Evolutionary conservation across 306 rosid genomes (phyloP), one percentile per base, ranked within the genome.

Genomic region (Cotoneaster glaucophyllus): DNA sequence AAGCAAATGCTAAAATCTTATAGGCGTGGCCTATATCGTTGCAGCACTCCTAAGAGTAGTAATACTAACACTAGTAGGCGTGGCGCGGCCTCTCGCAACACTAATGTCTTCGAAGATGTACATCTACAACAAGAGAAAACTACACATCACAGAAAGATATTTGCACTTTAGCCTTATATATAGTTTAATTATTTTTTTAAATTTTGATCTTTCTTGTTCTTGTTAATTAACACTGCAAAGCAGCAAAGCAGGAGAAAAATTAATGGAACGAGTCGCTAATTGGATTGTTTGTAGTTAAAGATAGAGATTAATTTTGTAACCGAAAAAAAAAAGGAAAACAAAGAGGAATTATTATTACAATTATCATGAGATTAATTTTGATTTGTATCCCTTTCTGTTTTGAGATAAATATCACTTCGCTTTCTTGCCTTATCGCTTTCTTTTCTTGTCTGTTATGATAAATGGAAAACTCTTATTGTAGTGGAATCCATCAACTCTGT

Each of bases 1-100:
- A 82, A 83, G 79, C 52, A 78, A 59, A 73, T 73, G 70, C 1
- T 80, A 29, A 79, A 85, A 28, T 79, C 85, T 65, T 69, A 44
- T 28, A 71, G 85, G 57, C 79, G 45, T 12, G 67, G 41, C 13
- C 65, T 68, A 21, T 13, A 65, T 53, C 29, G 21, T 73, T 73
- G 77, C 77, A 61, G 45, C 75, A 73, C 22, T 12, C 65, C 41
- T n/a, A 59, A 37, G 52, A 54, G 74, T 43, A 43, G 54, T 48
- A 48, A 48, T n/a, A 65, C 31, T n/a, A 48, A 50, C 53, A 54
- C 71, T 32, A 53, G 66, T 34, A 62, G 58, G 17, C 41, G 67
- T 71, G 73, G 73, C 37, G 41, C 41, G 41, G 41, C 41, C 41
- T 52, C 77, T 53, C 69, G 37, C 61, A 14, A 48, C 21, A 17